Percentiles rank a stretch among this genome's conserved stretches.
phyloP scores from a whole-genome alignment of 1,139 yeast genomes.

The Pneumocystis oryctolagi region DNA sequence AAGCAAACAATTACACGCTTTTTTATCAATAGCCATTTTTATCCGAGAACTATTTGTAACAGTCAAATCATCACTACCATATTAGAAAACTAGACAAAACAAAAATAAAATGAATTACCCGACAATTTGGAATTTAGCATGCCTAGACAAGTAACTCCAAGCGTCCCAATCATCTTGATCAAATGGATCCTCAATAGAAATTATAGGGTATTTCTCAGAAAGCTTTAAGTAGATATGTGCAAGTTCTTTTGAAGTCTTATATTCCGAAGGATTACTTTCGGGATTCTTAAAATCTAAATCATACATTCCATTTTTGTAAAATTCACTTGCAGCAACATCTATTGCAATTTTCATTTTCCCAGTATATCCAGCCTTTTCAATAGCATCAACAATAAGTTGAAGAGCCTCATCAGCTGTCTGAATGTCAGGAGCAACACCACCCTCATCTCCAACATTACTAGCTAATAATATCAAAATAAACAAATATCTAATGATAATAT shows the following conservation, averaged over 20 bases:
- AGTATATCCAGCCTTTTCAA: conserved; percentile 81
- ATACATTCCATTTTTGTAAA: conserved; percentile 88
- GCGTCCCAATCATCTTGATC: conserved; percentile 99
- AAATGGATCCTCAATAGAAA: conserved; percentile 93
- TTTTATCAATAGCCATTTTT: conserved; percentile 85
- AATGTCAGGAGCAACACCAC: conserved; percentile 98
- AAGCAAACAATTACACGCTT: conserved; percentile 81
- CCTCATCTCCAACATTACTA: conserved; percentile 99
- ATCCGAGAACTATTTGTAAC: conserved; percentile 93
- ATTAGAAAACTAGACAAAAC: background rate
- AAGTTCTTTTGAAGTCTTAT: conserved; percentile 76
- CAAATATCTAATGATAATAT: background rate
- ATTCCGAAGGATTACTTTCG: conserved; percentile 70
- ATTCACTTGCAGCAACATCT: conserved; percentile 93
- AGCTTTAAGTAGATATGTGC: conserved; percentile 68
- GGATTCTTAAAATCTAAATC: conserved; percentile 97
- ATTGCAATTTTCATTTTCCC: conserved; percentile 82
- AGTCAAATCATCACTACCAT: conserved; percentile 68
- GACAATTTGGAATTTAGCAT: conserved; percentile 70
- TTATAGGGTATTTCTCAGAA: conserved; percentile 83
- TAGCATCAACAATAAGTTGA: conserved; percentile 76
- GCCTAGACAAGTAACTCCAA: conserved; percentile 70
- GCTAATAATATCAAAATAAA: conserved; percentile 28
- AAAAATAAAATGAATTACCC: conserved; percentile 22
- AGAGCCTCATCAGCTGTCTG: conserved; percentile 87